These are phyloP conservation scores for Carex kokanica DNA, from an alignment of 176 grass and related monocot genomes.

Conservation along the genomic window DNA sequence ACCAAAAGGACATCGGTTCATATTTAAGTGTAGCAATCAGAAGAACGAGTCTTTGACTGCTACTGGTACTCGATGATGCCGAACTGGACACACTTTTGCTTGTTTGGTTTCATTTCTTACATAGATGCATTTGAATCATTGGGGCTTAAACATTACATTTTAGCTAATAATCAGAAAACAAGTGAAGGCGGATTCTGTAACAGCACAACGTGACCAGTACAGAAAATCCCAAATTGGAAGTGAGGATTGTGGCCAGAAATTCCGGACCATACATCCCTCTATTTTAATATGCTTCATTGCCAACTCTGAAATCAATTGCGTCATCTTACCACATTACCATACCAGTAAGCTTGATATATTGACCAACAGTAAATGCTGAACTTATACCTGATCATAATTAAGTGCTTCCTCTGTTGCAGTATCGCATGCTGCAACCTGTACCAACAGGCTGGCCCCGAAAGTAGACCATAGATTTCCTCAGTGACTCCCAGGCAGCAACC, in stretches of 20 bases:
- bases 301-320: background rate
- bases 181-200: background rate
- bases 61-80: background rate
- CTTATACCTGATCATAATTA: constrained; percentile 92
- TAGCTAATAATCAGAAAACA: background rate
- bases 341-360: background rate
- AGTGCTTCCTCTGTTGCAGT: constrained; percentile 76
- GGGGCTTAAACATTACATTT: background rate
- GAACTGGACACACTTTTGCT: background rate
- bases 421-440: constrained; percentile 55
- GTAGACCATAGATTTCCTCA: constrained; percentile 66
- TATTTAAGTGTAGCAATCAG: background rate
- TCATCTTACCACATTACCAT: background rate
- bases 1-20: background rate
- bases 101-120: background rate
- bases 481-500: constrained; percentile 68
- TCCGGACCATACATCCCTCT: background rate
- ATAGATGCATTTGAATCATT: background rate
- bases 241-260: background rate
- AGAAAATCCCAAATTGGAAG: background rate
- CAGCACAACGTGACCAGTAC: background rate
- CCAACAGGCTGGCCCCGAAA: constrained; percentile 72
- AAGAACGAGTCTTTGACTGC: background rate
- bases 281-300: background rate
- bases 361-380: background rate